phyloP scores from a whole-genome alignment of 1,284 basidiomycete species.

The Ceratobasidium sp. region DNA sequence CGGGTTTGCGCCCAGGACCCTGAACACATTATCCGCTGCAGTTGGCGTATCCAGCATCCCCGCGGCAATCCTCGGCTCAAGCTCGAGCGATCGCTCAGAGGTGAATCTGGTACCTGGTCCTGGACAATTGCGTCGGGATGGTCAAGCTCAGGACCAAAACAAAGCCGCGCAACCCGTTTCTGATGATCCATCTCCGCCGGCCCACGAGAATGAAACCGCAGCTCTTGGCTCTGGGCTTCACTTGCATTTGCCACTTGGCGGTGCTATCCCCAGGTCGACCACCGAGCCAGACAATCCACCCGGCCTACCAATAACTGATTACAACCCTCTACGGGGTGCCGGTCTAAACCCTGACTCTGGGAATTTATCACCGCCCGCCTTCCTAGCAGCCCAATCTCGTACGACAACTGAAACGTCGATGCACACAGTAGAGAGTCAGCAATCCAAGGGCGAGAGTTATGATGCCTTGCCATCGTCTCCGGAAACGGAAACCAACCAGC shows the following conservation, averaged over 20 bases:
- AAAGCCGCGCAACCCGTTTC: neutral
- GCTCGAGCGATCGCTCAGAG: constrained; percentile 10
- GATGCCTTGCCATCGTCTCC: constrained; percentile 19
- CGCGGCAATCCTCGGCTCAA: constrained; percentile 24
- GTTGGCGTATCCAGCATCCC: constrained; percentile 24
- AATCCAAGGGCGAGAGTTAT: constrained; percentile 19
- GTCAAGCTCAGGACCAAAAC: neutral
- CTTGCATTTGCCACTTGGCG: neutral
- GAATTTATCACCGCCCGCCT: constrained; percentile 10
- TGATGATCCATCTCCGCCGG: neutral
- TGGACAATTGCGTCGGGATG: neutral
- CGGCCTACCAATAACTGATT: constrained; percentile 1
- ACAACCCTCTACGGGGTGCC: constrained; percentile 7
- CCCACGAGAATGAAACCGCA: neutral
- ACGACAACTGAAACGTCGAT: constrained; percentile 9
- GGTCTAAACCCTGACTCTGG: neutral
- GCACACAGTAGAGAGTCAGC: constrained; percentile 11
- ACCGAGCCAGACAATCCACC: constrained; percentile 7
- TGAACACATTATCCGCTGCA: constrained; percentile 36
- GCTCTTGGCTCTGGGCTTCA: neutral
- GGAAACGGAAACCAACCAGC: constrained; percentile 30
- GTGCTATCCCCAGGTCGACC: neutral
- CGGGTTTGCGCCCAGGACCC: constrained; percentile 28
- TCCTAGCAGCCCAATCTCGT: constrained; percentile 22
- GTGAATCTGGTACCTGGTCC: neutral